Conservation (phyloP, 768 basidiomycete species). For the Saitozyma podzolica region DNA sequence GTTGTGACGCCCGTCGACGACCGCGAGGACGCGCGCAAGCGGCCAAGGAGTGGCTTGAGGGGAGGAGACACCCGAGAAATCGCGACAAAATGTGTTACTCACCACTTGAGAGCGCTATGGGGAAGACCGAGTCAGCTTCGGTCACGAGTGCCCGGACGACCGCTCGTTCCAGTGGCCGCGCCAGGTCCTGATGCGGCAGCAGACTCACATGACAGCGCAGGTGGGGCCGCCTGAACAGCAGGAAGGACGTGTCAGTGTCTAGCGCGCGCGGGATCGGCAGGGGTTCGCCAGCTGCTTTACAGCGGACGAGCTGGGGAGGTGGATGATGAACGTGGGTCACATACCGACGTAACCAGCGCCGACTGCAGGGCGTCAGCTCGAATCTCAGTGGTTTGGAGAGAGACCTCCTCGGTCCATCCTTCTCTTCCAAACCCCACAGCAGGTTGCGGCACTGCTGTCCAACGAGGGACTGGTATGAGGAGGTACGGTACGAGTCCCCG, state of each 20-base stretch:
- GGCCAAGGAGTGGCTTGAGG: no score
- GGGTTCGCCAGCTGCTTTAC: not conserved
- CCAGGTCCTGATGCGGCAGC: no score
- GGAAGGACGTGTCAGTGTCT: slow-evolving; percentile 10
- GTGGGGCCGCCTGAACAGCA: slow-evolving; percentile 76
- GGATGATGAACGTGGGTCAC: slow-evolving; percentile 28
- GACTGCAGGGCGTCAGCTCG: slow-evolving; percentile 26
- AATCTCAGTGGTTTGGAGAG: not conserved
- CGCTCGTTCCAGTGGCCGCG: no score
- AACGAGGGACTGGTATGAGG: not conserved
- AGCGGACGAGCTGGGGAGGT: slow-evolving; percentile 9
- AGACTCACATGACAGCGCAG: slow-evolving; percentile 73
- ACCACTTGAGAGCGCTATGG: slow-evolving; percentile 70
- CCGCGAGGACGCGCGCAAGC: no score
- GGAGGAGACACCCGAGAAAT: no score
- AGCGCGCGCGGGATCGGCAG: not conserved
- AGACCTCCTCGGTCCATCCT: not conserved
- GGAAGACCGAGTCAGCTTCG: not conserved
- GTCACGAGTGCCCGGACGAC: no score
- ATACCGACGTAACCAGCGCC: slow-evolving; percentile 76
- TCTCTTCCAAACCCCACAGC: no score
- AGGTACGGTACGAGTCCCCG: not conserved
- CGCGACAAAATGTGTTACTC: slow-evolving; percentile 7
- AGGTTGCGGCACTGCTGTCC: no score
- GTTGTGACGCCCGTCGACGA: no score